A percentile compares a stretch with the other conserved stretches of the same genome.
phyloP scores from a whole-genome alignment of 1,139 yeast species.

The Sugiyamaella japonica region DNA sequence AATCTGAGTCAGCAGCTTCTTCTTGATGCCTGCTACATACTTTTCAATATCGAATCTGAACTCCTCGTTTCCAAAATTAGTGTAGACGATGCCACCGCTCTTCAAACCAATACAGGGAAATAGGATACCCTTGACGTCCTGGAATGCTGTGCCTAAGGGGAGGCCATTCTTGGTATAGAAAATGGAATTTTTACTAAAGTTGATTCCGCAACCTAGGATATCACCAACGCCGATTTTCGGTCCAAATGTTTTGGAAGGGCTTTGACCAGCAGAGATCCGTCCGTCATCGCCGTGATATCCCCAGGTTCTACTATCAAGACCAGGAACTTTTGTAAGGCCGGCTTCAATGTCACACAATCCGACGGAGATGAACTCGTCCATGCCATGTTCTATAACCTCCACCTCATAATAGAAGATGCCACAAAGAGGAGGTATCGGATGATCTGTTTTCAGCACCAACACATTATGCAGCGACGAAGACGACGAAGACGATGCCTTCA shows the following conservation, averaged over 20 bases:
- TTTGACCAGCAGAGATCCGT: conserved; percentile 47
- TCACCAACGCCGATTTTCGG: conserved; percentile 58
- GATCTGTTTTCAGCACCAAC: conserved; percentile 39
- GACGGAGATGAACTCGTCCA: conserved; percentile 34
- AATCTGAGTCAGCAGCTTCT: conserved; percentile 28
- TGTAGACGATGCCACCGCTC: conserved; percentile 51
- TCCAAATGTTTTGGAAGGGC: conserved; percentile 45
- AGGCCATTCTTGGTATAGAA: conserved; percentile 86
- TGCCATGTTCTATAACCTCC: conserved; percentile 39
- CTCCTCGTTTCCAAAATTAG: conserved; percentile 70
- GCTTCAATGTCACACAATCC: conserved; percentile 40
- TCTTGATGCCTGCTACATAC: conserved; percentile 54
- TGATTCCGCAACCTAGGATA: conserved; percentile 80
- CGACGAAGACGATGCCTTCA: conserved; percentile 18
- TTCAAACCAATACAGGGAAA: conserved; percentile 52
- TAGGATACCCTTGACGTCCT: conserved; percentile 43
- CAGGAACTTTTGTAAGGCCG: conserved; percentile 43
- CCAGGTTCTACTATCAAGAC: conserved; percentile 52
- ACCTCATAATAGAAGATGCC: conserved; percentile 63
- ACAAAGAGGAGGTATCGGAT: conserved; percentile 45
- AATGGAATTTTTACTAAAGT: conserved; percentile 60
- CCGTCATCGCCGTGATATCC: conserved; percentile 64
- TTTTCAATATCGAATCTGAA: conserved; percentile 72
- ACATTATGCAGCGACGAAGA: conserved; percentile 23
- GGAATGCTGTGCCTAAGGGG: conserved; percentile 53